Conservation (phyloP, 257 asterid species). For the Cruciata laevipes region DNA sequence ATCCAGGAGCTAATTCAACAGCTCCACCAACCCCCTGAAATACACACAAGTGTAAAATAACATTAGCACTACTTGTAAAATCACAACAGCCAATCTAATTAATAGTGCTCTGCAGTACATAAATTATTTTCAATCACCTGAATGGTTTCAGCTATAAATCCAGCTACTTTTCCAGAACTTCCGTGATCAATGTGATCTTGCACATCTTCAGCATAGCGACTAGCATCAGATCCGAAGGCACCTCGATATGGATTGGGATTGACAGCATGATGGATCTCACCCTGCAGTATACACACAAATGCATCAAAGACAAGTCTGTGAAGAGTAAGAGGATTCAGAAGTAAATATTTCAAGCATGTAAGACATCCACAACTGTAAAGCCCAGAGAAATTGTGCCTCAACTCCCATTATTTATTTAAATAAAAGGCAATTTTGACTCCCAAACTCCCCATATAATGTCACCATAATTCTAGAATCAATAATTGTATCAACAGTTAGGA, state of each 20-base stretch:
- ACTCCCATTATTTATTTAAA: slow-evolving; percentile 1
- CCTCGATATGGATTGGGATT: slow-evolving; percentile 96
- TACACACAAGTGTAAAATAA: slow-evolving; percentile 20
- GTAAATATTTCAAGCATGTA: neutral
- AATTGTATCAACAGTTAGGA: neutral
- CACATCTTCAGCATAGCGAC: slow-evolving; percentile 71
- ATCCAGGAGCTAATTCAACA: slow-evolving; percentile 95
- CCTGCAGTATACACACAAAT: slow-evolving; percentile 37
- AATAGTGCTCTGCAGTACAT: neutral
- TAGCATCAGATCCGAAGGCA: slow-evolving; percentile 75
- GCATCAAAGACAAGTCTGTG: slow-evolving; percentile 6
- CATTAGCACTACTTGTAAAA: slow-evolving; percentile 14
- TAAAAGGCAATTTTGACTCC: neutral
- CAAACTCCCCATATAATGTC: neutral
- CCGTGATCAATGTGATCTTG: slow-evolving; percentile 96
- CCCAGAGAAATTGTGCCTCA: neutral
- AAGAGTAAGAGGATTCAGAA: neutral
- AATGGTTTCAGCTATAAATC: slow-evolving; percentile 93
- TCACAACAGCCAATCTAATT: slow-evolving; percentile 4
- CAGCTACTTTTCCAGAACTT: slow-evolving; percentile 85
- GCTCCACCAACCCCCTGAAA: slow-evolving; percentile 95
- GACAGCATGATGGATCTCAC: slow-evolving; percentile 87
- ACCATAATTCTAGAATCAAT: neutral
- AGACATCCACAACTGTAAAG: too few species aligned
- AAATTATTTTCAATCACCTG: slow-evolving; percentile 46